Evolutionary conservation across 73 alveolate genomes (phyloP), one percentile per base, ranked within the genome.

Genomic region (Paramecium octaurelia): DNA sequence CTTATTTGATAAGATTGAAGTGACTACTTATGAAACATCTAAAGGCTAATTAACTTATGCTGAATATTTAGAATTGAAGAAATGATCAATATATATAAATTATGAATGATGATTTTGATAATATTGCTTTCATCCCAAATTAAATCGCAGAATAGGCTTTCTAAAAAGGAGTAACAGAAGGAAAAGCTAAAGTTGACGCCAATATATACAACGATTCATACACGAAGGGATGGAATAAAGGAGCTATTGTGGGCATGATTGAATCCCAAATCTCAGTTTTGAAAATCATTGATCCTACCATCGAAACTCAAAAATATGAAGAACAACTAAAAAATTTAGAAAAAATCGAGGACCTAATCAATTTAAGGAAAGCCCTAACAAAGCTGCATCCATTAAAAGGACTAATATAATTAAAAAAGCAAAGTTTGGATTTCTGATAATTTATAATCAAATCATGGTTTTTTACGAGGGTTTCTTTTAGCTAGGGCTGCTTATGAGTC

Each of bases 21-120:
- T 89, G 68, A 89, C 94, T 2, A 89, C 94, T 27, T 89, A 71
- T 48, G 94, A 89, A 46, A 58, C 94, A 24, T 44, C 94, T 70
- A 89, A 71, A 89, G 70, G 54, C 18, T 44, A 46, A 46, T 11
- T 80, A 57, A 80, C 91, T 35, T 80, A 80, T 48, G 43, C 46
- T 34, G 91, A 80, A 42, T 80, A 80, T 80, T 48, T 80, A 48
- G 91, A 80, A 27, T 64, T 64, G 42, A 64, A 64, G 84, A 64
- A 64, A 64, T 64, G 84, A 64, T 64, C 84, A 64, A 31, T 64
- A 64, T 64, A 54, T 54, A 64, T 31, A 64, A 64, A 64, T 31
- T 64, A 64, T 64, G 84, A 64, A 64, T 64, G 50, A 64, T 64
- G 84, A 64, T 64, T 64, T 64, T 10, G 24, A 64, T 64, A 64